Evolutionary conservation across 108 stramenopile genomes (phyloP).

Genomic region (Nannochloropsis oceanica): DNA sequence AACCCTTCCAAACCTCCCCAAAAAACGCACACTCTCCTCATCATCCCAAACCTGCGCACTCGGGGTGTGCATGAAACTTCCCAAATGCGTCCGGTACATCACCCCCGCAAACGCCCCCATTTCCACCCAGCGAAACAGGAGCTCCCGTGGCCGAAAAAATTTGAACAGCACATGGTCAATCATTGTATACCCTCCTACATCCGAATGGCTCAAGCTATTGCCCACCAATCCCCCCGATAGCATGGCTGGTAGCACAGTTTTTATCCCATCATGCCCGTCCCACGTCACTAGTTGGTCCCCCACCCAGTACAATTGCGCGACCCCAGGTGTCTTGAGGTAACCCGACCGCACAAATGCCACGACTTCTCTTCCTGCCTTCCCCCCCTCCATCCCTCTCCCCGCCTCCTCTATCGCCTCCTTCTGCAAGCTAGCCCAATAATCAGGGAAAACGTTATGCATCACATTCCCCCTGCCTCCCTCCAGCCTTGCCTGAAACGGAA

Average conservation of each 20-base stretch:
- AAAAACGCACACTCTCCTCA: slow-evolving; percentile 14
- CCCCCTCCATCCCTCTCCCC: background rate
- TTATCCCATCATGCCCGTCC: slow-evolving; percentile 22
- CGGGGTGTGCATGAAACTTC: background rate
- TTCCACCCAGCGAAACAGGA: slow-evolving; percentile 45
- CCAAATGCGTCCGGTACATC: slow-evolving; percentile 41
- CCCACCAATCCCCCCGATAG: slow-evolving; percentile 42
- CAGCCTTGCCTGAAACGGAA: slow-evolving; percentile 31
- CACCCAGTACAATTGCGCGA: slow-evolving; percentile 25
- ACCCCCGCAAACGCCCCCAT: slow-evolving; percentile 37
- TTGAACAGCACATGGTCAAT: background rate
- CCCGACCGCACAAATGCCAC: slow-evolving; percentile 37
- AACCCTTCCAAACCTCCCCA: slow-evolving; percentile 31
- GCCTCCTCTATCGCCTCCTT: slow-evolving; percentile 39
- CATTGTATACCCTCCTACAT: slow-evolving; percentile 31
- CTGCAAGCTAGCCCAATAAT: slow-evolving; percentile 38
- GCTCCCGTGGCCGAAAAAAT: slow-evolving; percentile 27
- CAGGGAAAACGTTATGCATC: slow-evolving; percentile 35
- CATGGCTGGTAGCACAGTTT: slow-evolving; percentile 27
- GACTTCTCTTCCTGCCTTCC: slow-evolving; percentile 10
- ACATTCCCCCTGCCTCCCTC: slow-evolving; percentile 1
- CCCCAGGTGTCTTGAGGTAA: slow-evolving; percentile 24
- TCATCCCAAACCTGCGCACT: slow-evolving; percentile 28
- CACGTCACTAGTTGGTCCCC: slow-evolving; percentile 32
- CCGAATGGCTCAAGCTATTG: slow-evolving; percentile 36